Percentiles rank a stretch among this genome's conserved stretches.
Conservation (phyloP, 106 monocot species). For the Phalaenopsis equestris region DNA sequence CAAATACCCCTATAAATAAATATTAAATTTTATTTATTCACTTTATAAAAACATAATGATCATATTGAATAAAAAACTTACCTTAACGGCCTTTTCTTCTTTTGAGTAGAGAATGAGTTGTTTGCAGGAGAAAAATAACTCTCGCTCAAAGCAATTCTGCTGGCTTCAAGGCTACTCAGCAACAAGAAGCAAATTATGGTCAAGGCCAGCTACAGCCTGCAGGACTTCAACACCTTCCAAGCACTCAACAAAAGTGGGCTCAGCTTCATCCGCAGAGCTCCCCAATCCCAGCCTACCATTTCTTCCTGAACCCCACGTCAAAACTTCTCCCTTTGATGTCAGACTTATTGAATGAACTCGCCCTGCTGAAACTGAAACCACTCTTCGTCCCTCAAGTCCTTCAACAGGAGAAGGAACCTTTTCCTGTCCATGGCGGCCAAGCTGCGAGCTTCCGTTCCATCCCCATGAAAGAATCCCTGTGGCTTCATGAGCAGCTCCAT, state of each 20-base stretch:
- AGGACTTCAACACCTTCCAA: conserved; percentile 54
- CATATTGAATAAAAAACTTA: no score
- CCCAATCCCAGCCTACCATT: conserved; percentile 80
- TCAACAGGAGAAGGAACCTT: conserved; percentile 41
- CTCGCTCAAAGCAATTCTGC: background rate
- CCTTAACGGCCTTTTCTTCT: no score
- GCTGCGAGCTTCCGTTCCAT: conserved; percentile 72
- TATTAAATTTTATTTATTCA: no score
- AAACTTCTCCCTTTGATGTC: conserved; percentile 47
- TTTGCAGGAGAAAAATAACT: background rate
- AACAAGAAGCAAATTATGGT: conserved; percentile 77
- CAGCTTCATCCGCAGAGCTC: conserved; percentile 46
- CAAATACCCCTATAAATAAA: no score
- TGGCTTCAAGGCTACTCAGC: conserved; percentile 18
- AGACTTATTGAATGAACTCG: conserved; percentile 73
- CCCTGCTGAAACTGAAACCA: conserved; percentile 46
- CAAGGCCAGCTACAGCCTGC: conserved; percentile 68
- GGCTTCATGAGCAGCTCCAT: background rate
- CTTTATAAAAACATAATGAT: no score
- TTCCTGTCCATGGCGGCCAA: conserved; percentile 50
- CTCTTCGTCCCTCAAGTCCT: conserved; percentile 29
- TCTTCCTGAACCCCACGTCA: conserved; percentile 72
- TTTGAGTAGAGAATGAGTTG: background rate
- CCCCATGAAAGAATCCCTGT: conserved; percentile 64
- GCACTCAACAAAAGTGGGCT: conserved; percentile 46